phyloP scores from a whole-genome alignment of 2,329 filamentous ascomycete species.

The Trichophyton verrucosum region DNA sequence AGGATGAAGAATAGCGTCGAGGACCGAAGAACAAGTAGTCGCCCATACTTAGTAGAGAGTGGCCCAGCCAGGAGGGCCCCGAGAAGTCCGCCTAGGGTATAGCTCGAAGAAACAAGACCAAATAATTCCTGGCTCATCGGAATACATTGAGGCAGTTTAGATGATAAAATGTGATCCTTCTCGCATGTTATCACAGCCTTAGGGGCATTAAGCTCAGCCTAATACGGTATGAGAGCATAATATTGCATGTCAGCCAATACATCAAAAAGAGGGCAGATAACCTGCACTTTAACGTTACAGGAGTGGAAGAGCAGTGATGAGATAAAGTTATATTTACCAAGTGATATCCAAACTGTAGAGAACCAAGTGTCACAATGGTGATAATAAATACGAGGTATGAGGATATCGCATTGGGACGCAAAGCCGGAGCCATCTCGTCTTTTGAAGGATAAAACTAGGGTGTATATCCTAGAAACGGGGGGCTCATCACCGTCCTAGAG shows the following conservation, averaged over 20 bases:
- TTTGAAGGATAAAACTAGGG: neutral
- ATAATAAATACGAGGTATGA: slow-evolving; percentile 68
- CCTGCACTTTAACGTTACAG: neutral
- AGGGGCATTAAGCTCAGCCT: slow-evolving; percentile 92
- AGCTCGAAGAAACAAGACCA: slow-evolving; percentile 77
- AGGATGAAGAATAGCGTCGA: slow-evolving; percentile 64
- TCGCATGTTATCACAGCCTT: slow-evolving; percentile 87
- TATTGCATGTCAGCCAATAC: neutral
- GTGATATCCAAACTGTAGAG: slow-evolving; percentile 90
- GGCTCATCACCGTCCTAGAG: neutral
- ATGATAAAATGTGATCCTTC: slow-evolving; percentile 41
- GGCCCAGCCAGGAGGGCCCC: slow-evolving; percentile 73
- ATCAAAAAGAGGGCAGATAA: neutral
- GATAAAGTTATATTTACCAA: slow-evolving; percentile 46
- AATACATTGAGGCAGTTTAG: slow-evolving; percentile 57
- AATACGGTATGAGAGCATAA: neutral
- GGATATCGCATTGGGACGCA: slow-evolving; percentile 39
- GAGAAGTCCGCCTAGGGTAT: slow-evolving; percentile 74
- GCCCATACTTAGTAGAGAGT: slow-evolving; percentile 62
- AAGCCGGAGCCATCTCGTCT: neutral
- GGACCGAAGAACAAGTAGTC: slow-evolving; percentile 62
- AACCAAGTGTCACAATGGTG: slow-evolving; percentile 65
- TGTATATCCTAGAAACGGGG: neutral
- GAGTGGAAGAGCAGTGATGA: neutral
- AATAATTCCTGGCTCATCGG: slow-evolving; percentile 73